Conservation (phyloP, 176 grass and related monocot genomes). For the Oryza meridionalis region DNA sequence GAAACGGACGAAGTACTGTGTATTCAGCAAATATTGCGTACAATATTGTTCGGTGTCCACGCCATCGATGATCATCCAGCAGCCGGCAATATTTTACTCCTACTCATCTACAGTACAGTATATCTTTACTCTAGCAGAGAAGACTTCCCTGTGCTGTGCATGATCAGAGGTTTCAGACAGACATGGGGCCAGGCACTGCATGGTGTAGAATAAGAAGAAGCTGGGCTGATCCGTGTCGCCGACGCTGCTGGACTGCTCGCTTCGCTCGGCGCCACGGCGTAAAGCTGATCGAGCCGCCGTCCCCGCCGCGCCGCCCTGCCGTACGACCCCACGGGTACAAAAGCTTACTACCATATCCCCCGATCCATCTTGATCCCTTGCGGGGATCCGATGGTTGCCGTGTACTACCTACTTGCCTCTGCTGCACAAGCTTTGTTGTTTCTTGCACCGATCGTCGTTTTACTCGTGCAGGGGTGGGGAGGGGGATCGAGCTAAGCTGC, state of each 20-base stretch:
- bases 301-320: neutral
- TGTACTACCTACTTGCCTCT: neutral
- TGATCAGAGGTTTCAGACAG: neutral
- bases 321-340: neutral
- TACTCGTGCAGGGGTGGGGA: neutral
- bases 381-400: constrained; percentile 27
- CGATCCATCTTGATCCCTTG: neutral
- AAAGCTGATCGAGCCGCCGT: constrained; percentile 11
- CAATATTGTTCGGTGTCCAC: neutral
- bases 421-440: too few species aligned
- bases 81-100: neutral
- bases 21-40: neutral
- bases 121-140: neutral
- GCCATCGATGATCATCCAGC: too few species aligned
- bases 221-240: neutral
- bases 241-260: neutral
- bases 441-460: neutral
- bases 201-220: neutral
- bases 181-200: neutral
- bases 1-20: too few species aligned
- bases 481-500: neutral
- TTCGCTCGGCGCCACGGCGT: constrained; percentile 12
- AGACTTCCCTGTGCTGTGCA: neutral
- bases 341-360: neutral
- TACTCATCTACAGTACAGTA: neutral